Conservation (phyloP, 208 protist species). For the Trypanosomatidae sp. region DNA sequence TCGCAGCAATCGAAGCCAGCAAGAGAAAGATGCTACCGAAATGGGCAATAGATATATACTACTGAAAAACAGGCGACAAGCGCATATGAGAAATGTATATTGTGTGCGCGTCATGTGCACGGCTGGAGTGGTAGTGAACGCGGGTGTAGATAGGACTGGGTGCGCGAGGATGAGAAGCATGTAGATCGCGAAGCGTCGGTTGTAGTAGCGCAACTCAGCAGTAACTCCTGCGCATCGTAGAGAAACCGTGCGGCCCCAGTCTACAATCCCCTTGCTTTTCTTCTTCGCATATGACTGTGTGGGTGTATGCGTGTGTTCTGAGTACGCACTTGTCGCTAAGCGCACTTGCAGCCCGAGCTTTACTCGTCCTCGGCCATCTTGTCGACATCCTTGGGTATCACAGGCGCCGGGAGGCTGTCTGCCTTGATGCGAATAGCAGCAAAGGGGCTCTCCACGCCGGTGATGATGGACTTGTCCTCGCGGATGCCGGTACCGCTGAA, state of each 20-base stretch:
- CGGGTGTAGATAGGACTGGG: not conserved
- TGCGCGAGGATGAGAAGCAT: not conserved
- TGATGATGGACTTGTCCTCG: slow-evolving; percentile 87
- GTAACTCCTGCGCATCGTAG: not conserved
- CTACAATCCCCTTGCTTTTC: not conserved
- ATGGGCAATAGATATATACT: no score
- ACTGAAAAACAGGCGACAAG: not conserved
- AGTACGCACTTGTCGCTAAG: not conserved
- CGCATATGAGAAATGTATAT: not conserved
- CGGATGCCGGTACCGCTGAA: slow-evolving; percentile 82
- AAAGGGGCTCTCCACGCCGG: slow-evolving; percentile 79
- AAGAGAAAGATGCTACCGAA: not conserved
- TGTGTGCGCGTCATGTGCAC: not conserved
- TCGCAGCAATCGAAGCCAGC: not conserved
- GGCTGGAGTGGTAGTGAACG: not conserved
- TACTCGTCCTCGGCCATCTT: slow-evolving; percentile 55
- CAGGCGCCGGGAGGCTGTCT: slow-evolving; percentile 26
- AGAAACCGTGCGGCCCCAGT: not conserved
- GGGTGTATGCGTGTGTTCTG: not conserved
- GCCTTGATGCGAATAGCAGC: slow-evolving; percentile 64
- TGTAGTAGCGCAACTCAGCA: not conserved
- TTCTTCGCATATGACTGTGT: not conserved
- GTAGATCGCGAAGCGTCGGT: not conserved
- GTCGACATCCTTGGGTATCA: slow-evolving; percentile 62
- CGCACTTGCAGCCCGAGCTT: not conserved